phyloP scores from a whole-genome alignment of 2,329 filamentous ascomycete genomes.

The Xylaria sp. region DNA sequence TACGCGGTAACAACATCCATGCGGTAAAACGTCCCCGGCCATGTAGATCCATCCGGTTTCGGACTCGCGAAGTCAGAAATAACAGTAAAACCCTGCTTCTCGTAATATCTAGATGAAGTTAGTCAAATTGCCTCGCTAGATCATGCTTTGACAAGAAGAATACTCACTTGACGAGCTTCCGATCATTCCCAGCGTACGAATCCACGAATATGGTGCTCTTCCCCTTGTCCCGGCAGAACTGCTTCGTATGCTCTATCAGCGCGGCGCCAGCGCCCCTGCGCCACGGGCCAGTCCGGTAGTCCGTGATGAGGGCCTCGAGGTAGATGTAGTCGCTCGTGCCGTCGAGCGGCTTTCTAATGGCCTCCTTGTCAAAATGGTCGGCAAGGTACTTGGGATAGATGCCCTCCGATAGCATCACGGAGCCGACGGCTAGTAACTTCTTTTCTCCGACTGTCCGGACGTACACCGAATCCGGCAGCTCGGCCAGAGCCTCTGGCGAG shows the following conservation, averaged over 20 bases:
- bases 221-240: constrained; percentile 22
- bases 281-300: constrained; percentile 31
- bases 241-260: constrained; percentile 26
- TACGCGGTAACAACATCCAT: constrained; percentile 18
- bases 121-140: neutral
- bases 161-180: constrained; percentile 37
- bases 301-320: constrained; percentile 36
- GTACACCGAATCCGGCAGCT: constrained; percentile 21
- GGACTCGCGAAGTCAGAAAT: constrained; percentile 20
- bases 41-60: constrained; percentile 19
- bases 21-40: constrained; percentile 23
- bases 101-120: constrained; percentile 29
- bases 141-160: neutral
- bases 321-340: constrained; percentile 33
- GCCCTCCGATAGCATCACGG: constrained; percentile 29
- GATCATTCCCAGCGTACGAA: constrained; percentile 31
- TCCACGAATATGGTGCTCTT: constrained; percentile 26
- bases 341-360: constrained; percentile 30
- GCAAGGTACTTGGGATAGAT: constrained; percentile 21
- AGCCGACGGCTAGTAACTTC: constrained; percentile 30
- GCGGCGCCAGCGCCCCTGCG: constrained; percentile 35
- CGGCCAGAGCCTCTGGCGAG: neutral
- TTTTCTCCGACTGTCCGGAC: constrained; percentile 26
- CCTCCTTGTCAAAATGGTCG: constrained; percentile 9
- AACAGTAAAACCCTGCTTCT: constrained; percentile 28